These are phyloP conservation scores for Erodium chrysanthum DNA, from an alignment of 441 rosid species.

Conservation along the genomic window DNA sequence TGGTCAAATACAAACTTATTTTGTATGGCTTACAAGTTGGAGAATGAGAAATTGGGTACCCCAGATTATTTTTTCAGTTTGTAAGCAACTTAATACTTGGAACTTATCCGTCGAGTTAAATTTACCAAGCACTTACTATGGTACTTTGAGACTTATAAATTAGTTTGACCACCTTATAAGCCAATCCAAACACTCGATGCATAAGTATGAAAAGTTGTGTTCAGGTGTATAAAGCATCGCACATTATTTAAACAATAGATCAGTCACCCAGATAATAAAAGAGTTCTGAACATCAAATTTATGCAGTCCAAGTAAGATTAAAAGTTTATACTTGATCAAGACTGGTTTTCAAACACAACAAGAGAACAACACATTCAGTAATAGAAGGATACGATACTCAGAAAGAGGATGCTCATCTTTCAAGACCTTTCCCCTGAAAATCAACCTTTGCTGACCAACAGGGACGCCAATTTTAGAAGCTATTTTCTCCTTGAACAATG, in stretches of 20 bases:
- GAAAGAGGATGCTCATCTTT: conserved; percentile 87
- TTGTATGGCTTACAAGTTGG: no score
- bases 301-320: neutral
- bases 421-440: conserved; percentile 85
- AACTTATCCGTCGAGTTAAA: no score
- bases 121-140: no score
- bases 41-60: no score
- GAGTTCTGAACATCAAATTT: neutral
- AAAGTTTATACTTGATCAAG: neutral
- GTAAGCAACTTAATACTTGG: no score
- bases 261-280: neutral
- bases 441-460: conserved; percentile 80
- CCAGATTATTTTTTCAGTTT: no score
- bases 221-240: neutral
- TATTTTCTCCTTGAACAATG: conserved; percentile 75
- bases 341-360: neutral
- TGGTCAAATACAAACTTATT: no score
- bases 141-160: no score
- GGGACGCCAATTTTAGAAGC: conserved; percentile 61
- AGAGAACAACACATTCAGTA: neutral
- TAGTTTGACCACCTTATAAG: no score
- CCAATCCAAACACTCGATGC: neutral
- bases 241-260: neutral
- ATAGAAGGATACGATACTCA: conserved; percentile 74
- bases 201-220: neutral